A percentile compares a stretch with the other conserved stretches of the same genome.
phyloP scores from a whole-genome alignment of 2,329 filamentous ascomycete genomes.

The Talaromyces rugulosus region DNA sequence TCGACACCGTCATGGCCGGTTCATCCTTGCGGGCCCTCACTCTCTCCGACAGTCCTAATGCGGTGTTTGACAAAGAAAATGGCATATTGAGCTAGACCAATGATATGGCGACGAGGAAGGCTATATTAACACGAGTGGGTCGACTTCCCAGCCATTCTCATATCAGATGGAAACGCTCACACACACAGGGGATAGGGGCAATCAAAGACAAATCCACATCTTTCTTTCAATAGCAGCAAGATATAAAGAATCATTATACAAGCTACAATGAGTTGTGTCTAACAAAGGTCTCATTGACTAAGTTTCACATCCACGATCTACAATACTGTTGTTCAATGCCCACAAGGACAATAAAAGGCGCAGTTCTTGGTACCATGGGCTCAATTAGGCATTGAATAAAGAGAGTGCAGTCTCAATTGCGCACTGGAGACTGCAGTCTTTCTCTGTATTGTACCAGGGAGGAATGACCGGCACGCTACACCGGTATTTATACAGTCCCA shows the following conservation, averaged over 20 bases:
- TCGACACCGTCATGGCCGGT: neutral
- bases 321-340: neutral
- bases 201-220: neutral
- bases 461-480: neutral
- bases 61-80: neutral
- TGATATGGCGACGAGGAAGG: neutral
- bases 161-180: neutral
- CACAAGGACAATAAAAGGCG: neutral
- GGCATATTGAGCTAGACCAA: neutral
- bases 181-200: too few relatives aligned
- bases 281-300: neutral
- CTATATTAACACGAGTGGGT: neutral
- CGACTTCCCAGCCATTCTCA: neutral
- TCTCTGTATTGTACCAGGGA: neutral
- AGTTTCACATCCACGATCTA: neutral
- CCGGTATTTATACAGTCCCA: neutral
- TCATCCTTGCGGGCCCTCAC: neutral
- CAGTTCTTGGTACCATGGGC: neutral
- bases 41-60: neutral
- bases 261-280: neutral
- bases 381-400: neutral
- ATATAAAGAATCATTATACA: neutral
- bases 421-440: neutral
- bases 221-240: neutral
- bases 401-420: neutral